These are phyloP conservation scores for Amborella trichopoda DNA, from an alignment of 164 flowering plant species.

Conservation along the genomic window DNA sequence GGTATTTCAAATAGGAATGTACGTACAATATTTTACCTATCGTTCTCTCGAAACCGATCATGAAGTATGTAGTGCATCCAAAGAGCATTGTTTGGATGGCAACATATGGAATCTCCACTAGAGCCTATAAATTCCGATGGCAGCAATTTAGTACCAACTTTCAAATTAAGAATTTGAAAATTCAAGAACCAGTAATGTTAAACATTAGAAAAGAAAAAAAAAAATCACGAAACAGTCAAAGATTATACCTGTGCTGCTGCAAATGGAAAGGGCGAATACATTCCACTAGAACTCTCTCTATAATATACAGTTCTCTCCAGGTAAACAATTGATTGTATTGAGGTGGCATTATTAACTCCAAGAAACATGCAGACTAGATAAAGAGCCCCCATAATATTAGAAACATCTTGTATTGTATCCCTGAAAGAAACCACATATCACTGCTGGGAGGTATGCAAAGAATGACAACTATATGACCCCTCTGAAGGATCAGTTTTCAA, in stretches of 20 bases:
- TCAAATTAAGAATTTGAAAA: too few species aligned
- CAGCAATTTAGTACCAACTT: too few species aligned
- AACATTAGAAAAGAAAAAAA: too few species aligned
- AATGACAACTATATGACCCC: too few species aligned
- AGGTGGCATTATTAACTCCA: slow-evolving; percentile 71
- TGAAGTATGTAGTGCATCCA: slow-evolving; percentile 68
- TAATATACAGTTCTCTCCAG: slow-evolving; percentile 89
- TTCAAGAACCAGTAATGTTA: too few species aligned
- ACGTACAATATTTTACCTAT: slow-evolving; percentile 23
- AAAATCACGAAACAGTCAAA: too few species aligned
- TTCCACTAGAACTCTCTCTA: slow-evolving; percentile 83
- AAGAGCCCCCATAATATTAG: slow-evolving; percentile 71
- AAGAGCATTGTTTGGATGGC: slow-evolving; percentile 47
- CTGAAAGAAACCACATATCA: slow-evolving; percentile 30
- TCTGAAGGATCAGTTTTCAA: too few species aligned
- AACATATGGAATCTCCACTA: slow-evolving; percentile 84
- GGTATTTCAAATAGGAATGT: too few species aligned
- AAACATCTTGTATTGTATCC: slow-evolving; percentile 33
- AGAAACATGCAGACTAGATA: slow-evolving; percentile 65
- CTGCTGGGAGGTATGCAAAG: too few species aligned
- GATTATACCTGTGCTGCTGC: slow-evolving; percentile 71
- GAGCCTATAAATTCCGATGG: slow-evolving; percentile 38
- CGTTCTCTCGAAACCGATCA: slow-evolving; percentile 63
- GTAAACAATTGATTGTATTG: slow-evolving; percentile 76
- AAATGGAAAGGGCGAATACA: slow-evolving; percentile 73